Evolutionary conservation across 2,329 filamentous ascomycete species (phyloP), one percentile per base, ranked within the genome.

Genomic region (Fusarium napiforme): DNA sequence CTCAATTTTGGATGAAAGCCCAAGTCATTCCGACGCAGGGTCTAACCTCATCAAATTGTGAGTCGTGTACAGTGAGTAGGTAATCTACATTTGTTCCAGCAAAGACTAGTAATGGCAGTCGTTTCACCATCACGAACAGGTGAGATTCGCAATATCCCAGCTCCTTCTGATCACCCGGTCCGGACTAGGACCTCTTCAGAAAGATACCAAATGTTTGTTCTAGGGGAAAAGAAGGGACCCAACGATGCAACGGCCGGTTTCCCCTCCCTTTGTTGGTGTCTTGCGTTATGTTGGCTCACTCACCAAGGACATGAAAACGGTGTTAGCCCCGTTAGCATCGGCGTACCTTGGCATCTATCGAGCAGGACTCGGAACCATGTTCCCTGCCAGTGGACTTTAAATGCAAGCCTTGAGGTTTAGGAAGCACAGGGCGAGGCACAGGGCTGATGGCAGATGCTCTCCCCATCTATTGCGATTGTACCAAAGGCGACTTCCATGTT

Each of bases 291-390:
- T 59, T 67, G 50, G 43, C 37, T 65, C 52, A 37, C 21, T 68
- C 36, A 52, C 43, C 47, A 45, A 68, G 55, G 65, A 47, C 58
- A 57, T 69, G 58, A 56, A 47, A 50, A 50, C n/a, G 45, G 50
- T 64, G 52, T 57, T 71, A 52, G 69, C 64, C 43, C 71, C 60
- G 34, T 61, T 47, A 32, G 52, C 36, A 50, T 66, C 42, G 60
- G 52, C 46, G 46, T 43, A 56, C 50, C 57, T 73, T 70, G 60
- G 46, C 60, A 73, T 65, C 55, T 73, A 62, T 70, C 50, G 39
- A 60, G 23, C 46, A 66, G 40, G 19, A 58, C 28, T 47, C 42
- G 50, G 37, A 69, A 60, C 60, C 69, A 70, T 73, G 69, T 66
- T 67, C 67, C 67, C 67, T 63, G 53, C 55, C 42, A 32, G 47